phyloP scores from a whole-genome alignment of 2,329 filamentous ascomycete genomes.

The Fusarium proliferatum region DNA sequence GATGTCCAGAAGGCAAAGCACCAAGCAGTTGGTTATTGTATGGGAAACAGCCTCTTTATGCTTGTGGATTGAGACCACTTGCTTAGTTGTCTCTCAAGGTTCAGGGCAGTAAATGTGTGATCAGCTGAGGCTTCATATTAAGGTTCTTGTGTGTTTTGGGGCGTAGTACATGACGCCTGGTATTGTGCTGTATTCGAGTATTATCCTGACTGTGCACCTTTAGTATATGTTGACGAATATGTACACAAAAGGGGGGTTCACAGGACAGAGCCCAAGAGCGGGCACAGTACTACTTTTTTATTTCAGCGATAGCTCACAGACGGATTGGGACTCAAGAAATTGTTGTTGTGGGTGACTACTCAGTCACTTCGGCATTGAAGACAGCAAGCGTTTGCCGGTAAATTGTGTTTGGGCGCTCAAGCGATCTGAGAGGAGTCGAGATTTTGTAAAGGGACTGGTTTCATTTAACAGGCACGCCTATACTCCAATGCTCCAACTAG shows the following conservation, averaged over 20 bases:
- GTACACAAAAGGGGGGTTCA: neutral
- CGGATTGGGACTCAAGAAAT: neutral
- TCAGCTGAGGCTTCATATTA: neutral
- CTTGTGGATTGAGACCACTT: neutral
- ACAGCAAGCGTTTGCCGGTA: neutral
- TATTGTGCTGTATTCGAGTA: neutral
- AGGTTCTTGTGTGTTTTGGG: neutral
- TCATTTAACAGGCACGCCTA: slow-evolving; percentile 41
- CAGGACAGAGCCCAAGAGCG: neutral
- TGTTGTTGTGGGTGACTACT: neutral
- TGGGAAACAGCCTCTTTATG: neutral
- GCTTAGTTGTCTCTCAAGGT: neutral
- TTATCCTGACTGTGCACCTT: neutral
- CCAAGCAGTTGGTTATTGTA: neutral
- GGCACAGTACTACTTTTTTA: neutral
- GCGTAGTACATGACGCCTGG: neutral
- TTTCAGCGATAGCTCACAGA: neutral
- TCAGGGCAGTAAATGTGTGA: neutral
- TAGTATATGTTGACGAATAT: neutral
- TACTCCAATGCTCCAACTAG: slow-evolving; percentile 46
- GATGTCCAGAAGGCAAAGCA: neutral
- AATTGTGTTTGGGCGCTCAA: slow-evolving; percentile 20
- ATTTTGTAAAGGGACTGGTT: slow-evolving; percentile 24
- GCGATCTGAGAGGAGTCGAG: slow-evolving; percentile 9
- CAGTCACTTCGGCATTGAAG: neutral